Percentiles rank a stretch among this genome's conserved stretches.
These are phyloP conservation scores for Cladosporium sp. DNA, from an alignment of 2,329 filamentous ascomycete species.

Conservation along the genomic window DNA sequence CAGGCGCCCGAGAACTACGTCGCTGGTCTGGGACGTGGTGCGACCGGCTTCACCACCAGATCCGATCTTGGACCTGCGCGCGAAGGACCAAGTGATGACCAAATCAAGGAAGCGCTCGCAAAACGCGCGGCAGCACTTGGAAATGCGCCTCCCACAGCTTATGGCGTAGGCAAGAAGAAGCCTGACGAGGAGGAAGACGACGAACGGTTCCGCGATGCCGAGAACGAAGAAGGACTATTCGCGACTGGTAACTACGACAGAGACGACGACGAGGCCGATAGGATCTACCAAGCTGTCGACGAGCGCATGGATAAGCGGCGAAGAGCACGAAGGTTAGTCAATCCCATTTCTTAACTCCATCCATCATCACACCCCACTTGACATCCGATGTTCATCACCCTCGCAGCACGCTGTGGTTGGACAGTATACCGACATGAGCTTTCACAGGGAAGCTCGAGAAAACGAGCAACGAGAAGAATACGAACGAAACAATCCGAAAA, in stretches of 20 bases:
- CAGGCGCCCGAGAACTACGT: constrained; percentile 64
- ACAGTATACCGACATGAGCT: constrained; percentile 71
- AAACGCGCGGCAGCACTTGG: constrained; percentile 84
- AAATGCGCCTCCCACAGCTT: constrained; percentile 64
- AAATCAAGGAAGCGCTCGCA: constrained; percentile 95
- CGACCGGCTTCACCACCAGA: constrained; percentile 94
- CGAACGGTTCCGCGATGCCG: constrained; percentile 86
- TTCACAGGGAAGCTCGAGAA: constrained; percentile 86
- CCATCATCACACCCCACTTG: constrained; percentile 20
- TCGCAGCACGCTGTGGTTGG: constrained; percentile 53
- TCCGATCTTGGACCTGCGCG: constrained; percentile 93
- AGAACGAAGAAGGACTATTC: constrained; percentile 94
- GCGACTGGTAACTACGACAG: constrained; percentile 94
- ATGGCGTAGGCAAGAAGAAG: constrained; percentile 64
- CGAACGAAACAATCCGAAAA: constrained; percentile 96
- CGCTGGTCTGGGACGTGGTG: constrained; percentile 93
- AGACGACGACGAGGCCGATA: constrained; percentile 95
- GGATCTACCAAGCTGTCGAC: constrained; percentile 92
- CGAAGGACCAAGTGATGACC: constrained; percentile 93
- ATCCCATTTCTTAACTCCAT: constrained; percentile 15
- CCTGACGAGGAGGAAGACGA: constrained; percentile 71
- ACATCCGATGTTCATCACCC: constrained; percentile 29
- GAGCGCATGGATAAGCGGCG: constrained; percentile 93
- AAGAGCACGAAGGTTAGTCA: constrained; percentile 77
- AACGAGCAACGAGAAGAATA: constrained; percentile 87